Evolutionary conservation across 2,329 filamentous ascomycete genomes (phyloP).

Genomic region (Fusarium chlamydosporum): DNA sequence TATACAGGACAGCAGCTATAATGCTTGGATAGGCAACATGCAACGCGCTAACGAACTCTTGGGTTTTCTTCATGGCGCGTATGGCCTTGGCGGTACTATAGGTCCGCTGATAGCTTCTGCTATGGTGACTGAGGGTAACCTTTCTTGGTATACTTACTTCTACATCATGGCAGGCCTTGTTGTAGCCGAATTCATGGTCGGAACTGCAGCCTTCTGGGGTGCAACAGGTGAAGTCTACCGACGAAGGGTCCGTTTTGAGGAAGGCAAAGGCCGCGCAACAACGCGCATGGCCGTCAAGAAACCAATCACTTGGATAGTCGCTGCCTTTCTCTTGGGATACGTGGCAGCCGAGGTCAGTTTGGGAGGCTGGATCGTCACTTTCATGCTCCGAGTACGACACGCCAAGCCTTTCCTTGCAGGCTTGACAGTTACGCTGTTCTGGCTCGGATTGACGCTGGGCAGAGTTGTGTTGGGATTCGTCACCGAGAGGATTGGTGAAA

Average conservation of each 20-base stretch:
- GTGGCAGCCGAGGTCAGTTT: constrained; percentile 83
- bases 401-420: constrained; percentile 79
- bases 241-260: constrained; percentile 49
- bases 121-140: constrained; percentile 74
- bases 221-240: constrained; percentile 70
- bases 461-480: constrained; percentile 81
- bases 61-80: constrained; percentile 79
- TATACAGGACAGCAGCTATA: constrained; percentile 72
- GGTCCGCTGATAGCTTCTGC: constrained; percentile 78
- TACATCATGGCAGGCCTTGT: constrained; percentile 78
- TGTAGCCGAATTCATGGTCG: constrained; percentile 67
- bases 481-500: constrained; percentile 81
- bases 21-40: constrained; percentile 78
- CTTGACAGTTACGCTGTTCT: constrained; percentile 84
- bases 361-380: constrained; percentile 84
- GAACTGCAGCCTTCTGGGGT: constrained; percentile 72
- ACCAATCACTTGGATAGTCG: constrained; percentile 77
- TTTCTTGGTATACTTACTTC: constrained; percentile 81
- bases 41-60: constrained; percentile 79
- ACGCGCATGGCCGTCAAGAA: constrained; percentile 61
- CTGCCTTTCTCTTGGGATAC: constrained; percentile 82
- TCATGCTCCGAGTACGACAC: constrained; percentile 84
- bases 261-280: constrained; percentile 60
- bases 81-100: constrained; percentile 79
- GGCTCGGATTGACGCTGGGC: constrained; percentile 84